These are phyloP conservation scores for Copromyces sp. DNA, from an alignment of 495 filamentous ascomycete species.

Conservation along the genomic window DNA sequence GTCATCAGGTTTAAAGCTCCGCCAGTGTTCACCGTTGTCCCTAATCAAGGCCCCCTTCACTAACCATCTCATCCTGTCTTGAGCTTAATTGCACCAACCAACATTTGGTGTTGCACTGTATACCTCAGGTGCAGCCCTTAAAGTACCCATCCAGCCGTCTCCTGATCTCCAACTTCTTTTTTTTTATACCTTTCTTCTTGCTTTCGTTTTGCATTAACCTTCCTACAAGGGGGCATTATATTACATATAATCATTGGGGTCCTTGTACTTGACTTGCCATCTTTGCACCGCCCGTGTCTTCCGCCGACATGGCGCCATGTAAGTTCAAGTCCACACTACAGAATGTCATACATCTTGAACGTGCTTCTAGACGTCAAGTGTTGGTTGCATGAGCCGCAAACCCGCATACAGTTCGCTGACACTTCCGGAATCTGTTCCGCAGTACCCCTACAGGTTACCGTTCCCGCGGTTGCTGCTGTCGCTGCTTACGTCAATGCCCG, in stretches of 20 bases:
- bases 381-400: background rate
- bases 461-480: slow-evolving; percentile 55
- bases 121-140: background rate
- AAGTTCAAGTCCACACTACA: background rate
- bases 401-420: background rate
- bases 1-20: background rate
- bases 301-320: slow-evolving; percentile 5
- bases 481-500: slow-evolving; percentile 78
- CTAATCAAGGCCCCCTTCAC: background rate
- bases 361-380: background rate
- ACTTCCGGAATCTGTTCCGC: background rate
- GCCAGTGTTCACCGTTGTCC: background rate
- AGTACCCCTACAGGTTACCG: slow-evolving; percentile 39
- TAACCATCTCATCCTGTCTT: background rate
- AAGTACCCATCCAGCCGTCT: background rate
- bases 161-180: background rate
- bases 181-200: background rate
- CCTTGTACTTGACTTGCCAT: background rate
- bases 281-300: background rate
- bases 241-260: background rate
- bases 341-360: background rate
- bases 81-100: background rate
- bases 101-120: background rate
- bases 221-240: background rate
- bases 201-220: background rate